Base-by-base conservation (phyloP, 768 basidiomycete genomes). In the Macrocybe gigantea region DNA sequence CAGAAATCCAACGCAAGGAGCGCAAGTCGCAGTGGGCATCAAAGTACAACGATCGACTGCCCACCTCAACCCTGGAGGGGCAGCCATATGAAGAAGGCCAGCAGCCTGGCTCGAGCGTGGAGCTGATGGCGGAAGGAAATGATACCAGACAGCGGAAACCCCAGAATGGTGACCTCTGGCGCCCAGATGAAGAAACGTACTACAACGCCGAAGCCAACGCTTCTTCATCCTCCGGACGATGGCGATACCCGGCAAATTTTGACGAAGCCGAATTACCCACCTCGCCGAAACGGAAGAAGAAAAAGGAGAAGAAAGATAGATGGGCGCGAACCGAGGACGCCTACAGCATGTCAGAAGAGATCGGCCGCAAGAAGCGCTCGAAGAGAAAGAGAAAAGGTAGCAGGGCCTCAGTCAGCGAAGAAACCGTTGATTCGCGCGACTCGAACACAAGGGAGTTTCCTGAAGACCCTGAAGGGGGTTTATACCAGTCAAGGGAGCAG, bases 311-410 rank as follows among this genome's bases (percentile, higher is more conserved):
- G 77, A 91, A 92, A 64, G 90, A 93, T 57, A 72, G 90, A 49
- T 92, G 85, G 85, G 88, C 83, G 50, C 74, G 85, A 64, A 91
- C 89, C 32, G 88, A 90, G 64, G 90, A 93, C 62, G 90, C 89
- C 33, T 85, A 91, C 57, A 71, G 69, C 57, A 66, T 78, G 57
- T 78, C 70, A 56, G 71, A 67, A 50, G 72, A 68, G 53, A 66
- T 61, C 42, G 60, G 63, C 45, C 64, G 59, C 56, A 75, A 69
- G 59, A 74, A 70, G 60, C 87, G 78, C 70, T 77, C 70, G 52
- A 86, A 78, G 73, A 86, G 82, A 70, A 83, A 78, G 67, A 78
- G 77, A 60, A 74, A 77, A 54, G 50, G 31, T 60, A 72, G 69
- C 53, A 72, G 69, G 51, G 69, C 75, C 13, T 69, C 74, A 2